phyloP scores from a whole-genome alignment of 495 filamentous ascomycete species.

The Tuber calosporum region DNA sequence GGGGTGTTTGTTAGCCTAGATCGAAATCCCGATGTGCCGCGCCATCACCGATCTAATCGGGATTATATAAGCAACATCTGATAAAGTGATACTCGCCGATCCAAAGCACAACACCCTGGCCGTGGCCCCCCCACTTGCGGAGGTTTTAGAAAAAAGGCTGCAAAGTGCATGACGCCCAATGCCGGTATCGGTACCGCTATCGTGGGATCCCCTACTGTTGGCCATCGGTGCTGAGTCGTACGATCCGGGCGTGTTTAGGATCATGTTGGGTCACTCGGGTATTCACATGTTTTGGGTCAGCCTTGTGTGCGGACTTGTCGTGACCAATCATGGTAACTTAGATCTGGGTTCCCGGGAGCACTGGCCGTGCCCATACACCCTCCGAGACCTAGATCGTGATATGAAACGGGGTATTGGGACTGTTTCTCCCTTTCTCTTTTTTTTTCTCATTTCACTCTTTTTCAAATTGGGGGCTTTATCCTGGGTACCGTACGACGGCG shows the following conservation, averaged over 20 bases:
- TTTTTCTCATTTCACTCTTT: neutral
- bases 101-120: neutral
- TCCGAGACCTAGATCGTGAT: neutral
- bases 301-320: neutral
- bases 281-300: neutral
- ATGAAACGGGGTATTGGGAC: neutral
- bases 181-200: conserved; percentile 5
- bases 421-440: neutral
- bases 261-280: neutral
- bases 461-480: neutral
- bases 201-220: neutral
- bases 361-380: neutral
- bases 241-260: neutral
- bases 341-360: neutral
- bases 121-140: neutral
- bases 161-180: neutral
- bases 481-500: neutral
- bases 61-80: neutral
- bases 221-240: conserved; percentile 30
- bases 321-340: neutral
- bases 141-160: neutral
- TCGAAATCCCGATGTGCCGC: neutral
- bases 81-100: neutral
- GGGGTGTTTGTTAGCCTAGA: neutral
- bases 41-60: neutral